Base-by-base conservation (phyloP, 2,329 filamentous ascomycete species). In the Cordyceps fumosorosea region DNA sequence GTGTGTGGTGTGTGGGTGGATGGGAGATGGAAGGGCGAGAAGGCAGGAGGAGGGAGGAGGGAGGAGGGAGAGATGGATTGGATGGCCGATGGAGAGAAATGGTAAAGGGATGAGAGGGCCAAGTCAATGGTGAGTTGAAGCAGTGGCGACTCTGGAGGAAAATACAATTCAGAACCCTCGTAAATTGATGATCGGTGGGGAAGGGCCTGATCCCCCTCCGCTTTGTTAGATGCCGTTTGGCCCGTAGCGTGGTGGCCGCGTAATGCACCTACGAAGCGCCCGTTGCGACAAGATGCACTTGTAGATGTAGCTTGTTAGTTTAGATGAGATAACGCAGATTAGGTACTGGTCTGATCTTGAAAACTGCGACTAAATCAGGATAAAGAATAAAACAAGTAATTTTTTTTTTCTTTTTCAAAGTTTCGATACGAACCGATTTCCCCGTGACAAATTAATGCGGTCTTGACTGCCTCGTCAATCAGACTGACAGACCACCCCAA, bases 241-340 rank as follows among this genome's bases (percentile, higher is more conserved):
- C 56, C 56, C 20, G 44, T 58, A 51, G 56, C 48, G 34, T 52
- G 18, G 48, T 53, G 56, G 56, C 47, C 56, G 56, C 56, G 48
- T 60, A 52, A 60, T 60, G 47, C 56, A 22, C 34, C 29, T 10
- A 48, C n/a, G 26, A 57, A 48, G 44, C 22, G 20, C 20, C 45
- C 45, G 48, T 44, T 52, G 22, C 8, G 7, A 8, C 34, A 24
- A 45, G 37, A 60, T 53, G 16, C 18, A n/a, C 24, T 22, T 20
- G 26, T 26, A 10, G 32, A 59, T 42, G 53, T n/a, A 18, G 44
- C 8, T 5, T 4, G 7, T 47, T 22, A 22, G 42, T 20, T 22
- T n/a, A 44, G 16, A 44, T 44, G 18, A 18, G 40, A 44, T 44
- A 6, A 12, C 5, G 40, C 11, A 44, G 6, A 16, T 18, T 16